Conservation (phyloP, 2,329 filamentous ascomycete genomes). For the Magnaporthales sp. region DNA sequence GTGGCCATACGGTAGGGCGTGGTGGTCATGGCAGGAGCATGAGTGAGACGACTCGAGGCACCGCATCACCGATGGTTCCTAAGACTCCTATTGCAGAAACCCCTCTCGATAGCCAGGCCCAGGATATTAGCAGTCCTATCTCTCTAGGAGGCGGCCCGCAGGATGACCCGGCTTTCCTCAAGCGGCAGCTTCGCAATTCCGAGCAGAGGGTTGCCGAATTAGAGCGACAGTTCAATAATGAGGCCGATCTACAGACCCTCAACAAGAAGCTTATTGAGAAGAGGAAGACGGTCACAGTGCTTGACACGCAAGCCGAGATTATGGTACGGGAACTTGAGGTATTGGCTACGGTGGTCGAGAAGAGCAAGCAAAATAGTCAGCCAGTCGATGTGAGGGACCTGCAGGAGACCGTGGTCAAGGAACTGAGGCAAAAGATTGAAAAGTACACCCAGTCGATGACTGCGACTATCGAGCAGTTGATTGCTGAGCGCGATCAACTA, state of each 20-base stretch:
- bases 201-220: conserved; percentile 83
- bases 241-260: conserved; percentile 61
- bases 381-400: conserved; percentile 73
- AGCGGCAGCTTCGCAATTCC: conserved; percentile 69
- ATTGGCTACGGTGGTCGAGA: conserved; percentile 78
- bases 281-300: conserved; percentile 85
- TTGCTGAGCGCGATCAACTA: conserved; percentile 68
- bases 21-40: conserved; percentile 50
- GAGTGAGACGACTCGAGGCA: conserved; percentile 57
- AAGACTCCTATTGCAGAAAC: conserved; percentile 55
- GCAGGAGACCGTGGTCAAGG: conserved; percentile 85
- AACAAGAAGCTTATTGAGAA: conserved; percentile 89
- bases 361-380: conserved; percentile 73
- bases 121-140: conserved; percentile 66
- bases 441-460: conserved; percentile 52
- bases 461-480: conserved; percentile 48
- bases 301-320: conserved; percentile 92
- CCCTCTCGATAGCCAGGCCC: conserved; percentile 29
- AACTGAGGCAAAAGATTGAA: conserved; percentile 70
- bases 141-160: conserved; percentile 46
- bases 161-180: conserved; percentile 58
- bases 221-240: conserved; percentile 63
- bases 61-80: conserved; percentile 61
- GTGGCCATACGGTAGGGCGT: conserved; percentile 29
- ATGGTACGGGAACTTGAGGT: conserved; percentile 88